phyloP scores from a whole-genome alignment of 2,329 filamentous ascomycete species.

The Colletotrichum filicis region DNA sequence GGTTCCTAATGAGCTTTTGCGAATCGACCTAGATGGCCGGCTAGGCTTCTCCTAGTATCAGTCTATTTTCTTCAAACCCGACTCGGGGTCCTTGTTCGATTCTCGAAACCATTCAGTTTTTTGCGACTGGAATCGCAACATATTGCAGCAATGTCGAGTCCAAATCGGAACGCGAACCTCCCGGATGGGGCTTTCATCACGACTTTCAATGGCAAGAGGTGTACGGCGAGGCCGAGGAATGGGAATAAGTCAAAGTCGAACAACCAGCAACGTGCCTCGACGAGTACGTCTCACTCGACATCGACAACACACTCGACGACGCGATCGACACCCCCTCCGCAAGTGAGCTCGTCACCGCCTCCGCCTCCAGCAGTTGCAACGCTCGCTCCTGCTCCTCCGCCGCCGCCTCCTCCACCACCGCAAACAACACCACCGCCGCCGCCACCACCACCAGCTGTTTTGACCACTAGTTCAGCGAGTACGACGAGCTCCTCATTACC shows the following conservation, averaged over 20 bases:
- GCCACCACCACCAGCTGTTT: conserved; percentile 29
- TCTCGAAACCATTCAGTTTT: conserved; percentile 39
- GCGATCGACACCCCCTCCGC: conserved; percentile 18
- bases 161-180: conserved; percentile 45
- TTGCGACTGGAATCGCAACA: conserved; percentile 58
- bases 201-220: conserved; percentile 60
- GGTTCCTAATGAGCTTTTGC: conserved; percentile 26
- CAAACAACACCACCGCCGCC: conserved; percentile 1
- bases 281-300: conserved; percentile 26
- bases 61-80: conserved; percentile 40
- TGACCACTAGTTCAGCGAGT: conserved; percentile 45
- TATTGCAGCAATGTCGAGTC: conserved; percentile 52
- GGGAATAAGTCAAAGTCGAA: conserved; percentile 25
- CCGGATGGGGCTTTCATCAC: conserved; percentile 61
- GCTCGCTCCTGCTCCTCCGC: not conserved
- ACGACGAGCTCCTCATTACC: conserved; percentile 46
- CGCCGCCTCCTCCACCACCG: conserved; percentile 6
- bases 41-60: conserved; percentile 38
- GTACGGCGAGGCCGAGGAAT: conserved; percentile 62
- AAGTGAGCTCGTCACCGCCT: conserved; percentile 11
- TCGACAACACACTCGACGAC: conserved; percentile 24
- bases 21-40: conserved; percentile 34
- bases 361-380: conserved; percentile 3
- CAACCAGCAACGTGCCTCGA: conserved; percentile 21
- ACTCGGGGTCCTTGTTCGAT: conserved; percentile 11